Percentiles rank a stretch among this genome's conserved stretches.
Conservation (phyloP, 768 basidiomycete species). For the Filobasidium wieringae region DNA sequence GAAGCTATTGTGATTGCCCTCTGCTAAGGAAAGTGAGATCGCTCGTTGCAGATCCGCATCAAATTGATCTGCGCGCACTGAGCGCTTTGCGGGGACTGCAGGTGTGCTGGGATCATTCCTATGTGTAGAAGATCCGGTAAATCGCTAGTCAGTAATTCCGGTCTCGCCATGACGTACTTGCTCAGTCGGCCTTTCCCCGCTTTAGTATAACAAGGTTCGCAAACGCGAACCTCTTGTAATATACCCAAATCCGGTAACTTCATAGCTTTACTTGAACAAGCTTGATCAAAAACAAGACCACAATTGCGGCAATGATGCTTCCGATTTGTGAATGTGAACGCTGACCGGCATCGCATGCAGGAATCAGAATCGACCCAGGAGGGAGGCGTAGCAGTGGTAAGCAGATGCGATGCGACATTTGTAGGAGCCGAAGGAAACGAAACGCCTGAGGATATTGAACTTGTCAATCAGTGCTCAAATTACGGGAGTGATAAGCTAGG, state of each 20-base stretch:
- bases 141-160: background rate
- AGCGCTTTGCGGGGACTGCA: slow-evolving; percentile 34
- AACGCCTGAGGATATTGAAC: slow-evolving; percentile 41
- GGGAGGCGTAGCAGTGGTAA: slow-evolving; percentile 48
- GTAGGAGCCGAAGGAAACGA: slow-evolving; percentile 31
- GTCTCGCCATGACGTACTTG: background rate
- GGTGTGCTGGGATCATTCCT: slow-evolving; percentile 19
- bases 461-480: background rate
- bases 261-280: slow-evolving; percentile 73
- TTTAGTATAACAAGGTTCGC: slow-evolving; percentile 78
- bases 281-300: slow-evolving; percentile 89
- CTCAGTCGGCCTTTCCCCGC: slow-evolving; percentile 30
- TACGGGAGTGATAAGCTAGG: background rate
- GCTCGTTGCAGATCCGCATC: slow-evolving; percentile 89
- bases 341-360: slow-evolving; percentile 78
- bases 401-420: slow-evolving; percentile 22
- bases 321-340: slow-evolving; percentile 88
- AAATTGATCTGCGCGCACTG: slow-evolving; percentile 47
- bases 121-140: background rate
- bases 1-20: slow-evolving; percentile 52
- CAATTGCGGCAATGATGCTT: slow-evolving; percentile 99
- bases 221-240: slow-evolving; percentile 80
- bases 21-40: slow-evolving; percentile 78
- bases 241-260: slow-evolving; percentile 89
- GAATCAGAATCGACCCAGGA: slow-evolving; percentile 96